Percentiles rank a stretch among this genome's conserved stretches.
Conservation (phyloP, 179 eudicot genomes). For the Beta macrorhiza region DNA sequence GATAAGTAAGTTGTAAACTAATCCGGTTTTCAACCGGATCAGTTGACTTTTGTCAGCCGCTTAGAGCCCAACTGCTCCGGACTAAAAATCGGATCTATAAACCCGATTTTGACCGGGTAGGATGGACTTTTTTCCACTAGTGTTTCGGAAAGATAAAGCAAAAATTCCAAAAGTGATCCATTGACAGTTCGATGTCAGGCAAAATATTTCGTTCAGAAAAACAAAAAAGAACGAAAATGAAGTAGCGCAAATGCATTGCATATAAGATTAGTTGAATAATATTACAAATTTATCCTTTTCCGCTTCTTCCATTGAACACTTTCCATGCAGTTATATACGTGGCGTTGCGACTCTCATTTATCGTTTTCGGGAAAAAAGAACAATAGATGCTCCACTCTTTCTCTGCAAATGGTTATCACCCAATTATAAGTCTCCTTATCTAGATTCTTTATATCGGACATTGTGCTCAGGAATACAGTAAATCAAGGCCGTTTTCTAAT, state of each 20-base stretch:
- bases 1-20: too few species aligned
- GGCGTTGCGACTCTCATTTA: not conserved
- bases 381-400: not conserved
- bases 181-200: not conserved
- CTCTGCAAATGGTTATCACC: not conserved
- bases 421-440: not conserved
- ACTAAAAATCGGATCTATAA: too few species aligned
- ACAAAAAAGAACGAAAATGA: not conserved
- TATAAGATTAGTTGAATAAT: not conserved
- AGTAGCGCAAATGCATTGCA: slow-evolving; percentile 13
- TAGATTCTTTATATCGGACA: not conserved
- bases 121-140: too few species aligned
- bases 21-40: too few species aligned
- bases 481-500: not conserved
- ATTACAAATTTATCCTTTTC: not conserved
- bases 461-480: slow-evolving; percentile 2
- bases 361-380: not conserved
- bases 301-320: not conserved
- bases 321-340: not conserved
- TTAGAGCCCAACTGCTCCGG: too few species aligned
- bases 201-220: not conserved
- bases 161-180: too few species aligned
- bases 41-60: too few species aligned
- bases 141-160: too few species aligned
- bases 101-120: too few species aligned